Conservation (phyloP, 73 alveolate genomes). For the Paramecium octaurelia region DNA sequence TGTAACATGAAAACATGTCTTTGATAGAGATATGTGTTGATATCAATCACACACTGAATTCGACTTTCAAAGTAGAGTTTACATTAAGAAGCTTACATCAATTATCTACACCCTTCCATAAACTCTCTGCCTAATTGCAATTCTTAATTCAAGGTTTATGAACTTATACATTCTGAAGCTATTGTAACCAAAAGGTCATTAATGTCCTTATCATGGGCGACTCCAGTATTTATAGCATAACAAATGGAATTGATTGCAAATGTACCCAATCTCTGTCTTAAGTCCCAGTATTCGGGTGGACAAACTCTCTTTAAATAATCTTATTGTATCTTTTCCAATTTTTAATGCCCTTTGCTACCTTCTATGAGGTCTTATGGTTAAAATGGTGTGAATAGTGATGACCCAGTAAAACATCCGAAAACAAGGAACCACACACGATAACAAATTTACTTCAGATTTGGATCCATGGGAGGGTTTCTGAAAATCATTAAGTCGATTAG, state of each 20-base stretch:
- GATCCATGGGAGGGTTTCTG: conserved; percentile 23
- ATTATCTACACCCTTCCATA: conserved; percentile 44
- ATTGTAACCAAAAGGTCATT: conserved; percentile 40
- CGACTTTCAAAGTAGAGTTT: conserved; percentile 14
- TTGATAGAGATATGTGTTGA: background rate
- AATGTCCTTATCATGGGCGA: conserved; percentile 41
- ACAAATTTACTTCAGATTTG: background rate
- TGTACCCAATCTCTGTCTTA: background rate
- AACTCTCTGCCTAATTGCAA: conserved; percentile 25
- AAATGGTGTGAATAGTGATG: conserved; percentile 12
- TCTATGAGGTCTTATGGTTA: background rate
- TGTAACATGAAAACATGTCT: background rate
- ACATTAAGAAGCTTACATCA: background rate
- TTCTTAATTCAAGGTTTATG: background rate
- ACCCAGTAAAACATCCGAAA: conserved; percentile 43
- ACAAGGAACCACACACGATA: background rate
- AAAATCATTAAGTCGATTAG: background rate
- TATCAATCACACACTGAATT: background rate
- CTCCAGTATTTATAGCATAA: conserved; percentile 2
- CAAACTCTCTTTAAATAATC: background rate
- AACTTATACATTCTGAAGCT: background rate
- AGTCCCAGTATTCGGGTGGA: background rate
- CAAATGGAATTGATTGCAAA: background rate
- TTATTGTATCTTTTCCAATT: background rate
- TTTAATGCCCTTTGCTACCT: background rate